Evolutionary conservation across 1,139 yeast genomes (phyloP), one percentile per base, ranked within the genome.

Genomic region (Yamadazyma buinensis): DNA sequence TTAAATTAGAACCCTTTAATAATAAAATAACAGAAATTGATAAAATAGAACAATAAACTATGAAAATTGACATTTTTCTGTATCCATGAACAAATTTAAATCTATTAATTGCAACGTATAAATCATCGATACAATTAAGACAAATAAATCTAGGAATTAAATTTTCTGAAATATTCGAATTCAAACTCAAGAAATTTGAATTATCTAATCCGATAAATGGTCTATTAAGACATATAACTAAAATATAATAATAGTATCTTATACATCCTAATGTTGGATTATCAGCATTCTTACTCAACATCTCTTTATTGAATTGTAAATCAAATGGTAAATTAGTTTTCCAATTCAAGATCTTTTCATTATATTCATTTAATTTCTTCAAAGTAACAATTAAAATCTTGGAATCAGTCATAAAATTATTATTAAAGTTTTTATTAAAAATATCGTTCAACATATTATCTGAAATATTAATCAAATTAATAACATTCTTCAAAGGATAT

Each of bases 161-260:
- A 13, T 47, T 36, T 2, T 37, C 22, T 15, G 26, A 11, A 6
- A 15, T n/a, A 12, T 18, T 27, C 8, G 25, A 15, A 9, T 37
- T 38, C 8, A 30, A 15, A 9, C 36, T 38, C 11, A 36, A 34
- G 33, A 44, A 44, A 23, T 32, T 31, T 8, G 36, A 39, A 28
- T 43, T 46, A 26, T 39, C 43, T 23, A 47, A 35, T 4, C 48
- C 51, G 29, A 79, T 67, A 46, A 78, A 78, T 1, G 84, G 84
- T 29, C 81, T 61, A 49, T 78, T 78, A 33, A 78, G 64, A 40
- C 82, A 77, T 17, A 78, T 57, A 7, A 74, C 53, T 5, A 77
- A 66, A 28, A 78, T 72, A 47, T 77, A 78, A 48, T 77, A 79
- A 48, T 75, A 77, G 49, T 75, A 77, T 45, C 81, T 59, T 24